Base-by-base conservation (phyloP, 2,329 filamentous ascomycete species). In the Aspergillus sp. region DNA sequence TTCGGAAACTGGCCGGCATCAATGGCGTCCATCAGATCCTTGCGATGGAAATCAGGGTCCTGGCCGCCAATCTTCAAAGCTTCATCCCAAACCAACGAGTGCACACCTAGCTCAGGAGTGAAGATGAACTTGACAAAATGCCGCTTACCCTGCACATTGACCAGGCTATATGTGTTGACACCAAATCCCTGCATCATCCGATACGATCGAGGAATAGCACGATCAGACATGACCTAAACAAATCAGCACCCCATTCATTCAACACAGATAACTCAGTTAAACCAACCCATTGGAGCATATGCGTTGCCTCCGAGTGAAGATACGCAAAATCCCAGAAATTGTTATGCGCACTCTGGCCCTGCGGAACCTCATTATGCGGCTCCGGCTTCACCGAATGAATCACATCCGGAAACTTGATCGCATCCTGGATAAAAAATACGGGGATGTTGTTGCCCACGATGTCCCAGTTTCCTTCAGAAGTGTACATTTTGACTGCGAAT, bases 1-100 rank as follows among this genome's bases (percentile, higher is more conserved):
- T 82, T 85, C 7, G 87, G 86, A 54, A 75, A 90, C 0, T 75
- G 74, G 6, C 85, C 85, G 11, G 73, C 81, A 9, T 85, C 81
- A 40, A 93, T 91, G 5, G 87, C 86, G 47, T 86, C 81, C 57
- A 75, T 77, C 0, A 93, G 71, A 52, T 91, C 87, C 62, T 88
- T 88, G 45, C 86, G 80, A 54, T 91, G 87, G 69, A 88, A 91
- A 48, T 93, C 87, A 0, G 87, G 86, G 46, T 91, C 85, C 55
- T 88, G 82, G 0, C 85, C 85, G 8, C 72, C 75, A 1, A 90
- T 69, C 70, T 90, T 90, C 40, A 90, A 67, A 0, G 86, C 84
- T 61, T 91, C 87, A 40, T 91, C 88, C 65, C 65, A 64, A 9
- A 64, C 56, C 3, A 65, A 45, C 1, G 60, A 64, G 40, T 64